Conservation (phyloP, 345 rosid species). For the Anastatica hierochuntica region DNA sequence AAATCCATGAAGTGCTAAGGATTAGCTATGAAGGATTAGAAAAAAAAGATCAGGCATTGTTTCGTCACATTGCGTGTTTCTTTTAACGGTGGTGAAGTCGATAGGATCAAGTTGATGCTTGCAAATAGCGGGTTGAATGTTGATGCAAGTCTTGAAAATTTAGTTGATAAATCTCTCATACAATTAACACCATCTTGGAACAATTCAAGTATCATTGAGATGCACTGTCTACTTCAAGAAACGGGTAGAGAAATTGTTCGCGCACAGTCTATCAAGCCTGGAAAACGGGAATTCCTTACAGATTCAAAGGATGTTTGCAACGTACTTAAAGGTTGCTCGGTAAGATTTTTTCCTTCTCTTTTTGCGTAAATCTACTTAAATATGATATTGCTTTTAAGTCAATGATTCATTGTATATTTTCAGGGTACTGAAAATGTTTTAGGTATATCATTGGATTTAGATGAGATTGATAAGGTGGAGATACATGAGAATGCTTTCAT, state of each 20-base stretch:
- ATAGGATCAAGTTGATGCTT: background rate
- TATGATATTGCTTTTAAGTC: background rate
- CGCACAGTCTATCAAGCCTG: conserved; percentile 8
- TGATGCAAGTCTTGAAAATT: background rate
- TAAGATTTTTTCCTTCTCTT: background rate
- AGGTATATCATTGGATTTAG: conserved; percentile 17
- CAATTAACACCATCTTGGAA: background rate
- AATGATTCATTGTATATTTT: background rate
- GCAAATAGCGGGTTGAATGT: conserved; percentile 10
- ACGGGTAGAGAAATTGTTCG: conserved; percentile 24
- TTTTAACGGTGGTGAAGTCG: background rate
- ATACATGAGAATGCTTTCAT: conserved; percentile 4
- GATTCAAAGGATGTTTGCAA: conserved; percentile 14
- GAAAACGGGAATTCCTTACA: conserved; percentile 19
- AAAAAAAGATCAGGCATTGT: conserved; percentile 3
- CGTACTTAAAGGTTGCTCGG: background rate
- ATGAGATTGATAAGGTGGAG: background rate
- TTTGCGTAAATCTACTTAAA: too few species aligned
- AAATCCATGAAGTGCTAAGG: conserved; percentile 9
- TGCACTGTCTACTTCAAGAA: conserved; percentile 29
- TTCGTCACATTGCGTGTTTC: conserved; percentile 34
- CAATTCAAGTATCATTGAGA: background rate
- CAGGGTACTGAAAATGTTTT: conserved; percentile 24
- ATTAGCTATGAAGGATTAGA: conserved; percentile 22
- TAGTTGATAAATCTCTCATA: conserved; percentile 18